Percentiles rank a stretch among this genome's conserved stretches.
Evolutionary conservation across 2,329 filamentous ascomycete genomes (phyloP).

Genomic region (Raffaelea ambrosiae): DNA sequence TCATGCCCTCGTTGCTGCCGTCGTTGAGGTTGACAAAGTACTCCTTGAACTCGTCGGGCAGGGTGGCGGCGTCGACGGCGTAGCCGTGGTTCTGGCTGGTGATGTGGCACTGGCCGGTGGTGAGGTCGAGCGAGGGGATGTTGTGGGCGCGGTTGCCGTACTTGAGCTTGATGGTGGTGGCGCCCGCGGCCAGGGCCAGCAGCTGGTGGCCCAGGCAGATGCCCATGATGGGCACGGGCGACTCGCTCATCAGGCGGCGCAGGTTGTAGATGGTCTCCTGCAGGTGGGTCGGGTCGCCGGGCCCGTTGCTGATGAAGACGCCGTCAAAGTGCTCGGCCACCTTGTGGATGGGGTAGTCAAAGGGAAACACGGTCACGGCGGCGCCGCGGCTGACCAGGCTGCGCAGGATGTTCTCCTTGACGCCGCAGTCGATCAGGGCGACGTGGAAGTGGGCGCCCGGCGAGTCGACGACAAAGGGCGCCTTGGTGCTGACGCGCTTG

Average conservation of each 20-base stretch:
- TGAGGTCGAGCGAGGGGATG: slow-evolving; percentile 90
- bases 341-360: slow-evolving; percentile 97
- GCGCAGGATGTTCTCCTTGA: slow-evolving; percentile 99
- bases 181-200: slow-evolving; percentile 80
- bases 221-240: slow-evolving; percentile 88
- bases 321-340: slow-evolving; percentile 96
- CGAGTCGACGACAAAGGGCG: slow-evolving; percentile 89
- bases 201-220: slow-evolving; percentile 98
- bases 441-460: slow-evolving; percentile 79
- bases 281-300: slow-evolving; percentile 96
- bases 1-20: slow-evolving; percentile 93
- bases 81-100: slow-evolving; percentile 98
- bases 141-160: slow-evolving; percentile 99
- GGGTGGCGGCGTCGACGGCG: slow-evolving; percentile 76
- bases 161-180: slow-evolving; percentile 92
- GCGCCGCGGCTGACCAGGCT: slow-evolving; percentile 87
- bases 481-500: slow-evolving; percentile 93
- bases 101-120: slow-evolving; percentile 95
- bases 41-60: slow-evolving; percentile 85
- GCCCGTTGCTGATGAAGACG: slow-evolving; percentile 98
- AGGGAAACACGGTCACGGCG: slow-evolving; percentile 90
- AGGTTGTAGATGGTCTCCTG: slow-evolving; percentile 91
- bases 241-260: slow-evolving; percentile 80
- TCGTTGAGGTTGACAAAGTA: slow-evolving; percentile 99
- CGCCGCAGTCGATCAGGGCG: slow-evolving; percentile 93